Evolutionary conservation across 169 alveolate genomes (phyloP).

Genomic region (Babesia bovis): DNA sequence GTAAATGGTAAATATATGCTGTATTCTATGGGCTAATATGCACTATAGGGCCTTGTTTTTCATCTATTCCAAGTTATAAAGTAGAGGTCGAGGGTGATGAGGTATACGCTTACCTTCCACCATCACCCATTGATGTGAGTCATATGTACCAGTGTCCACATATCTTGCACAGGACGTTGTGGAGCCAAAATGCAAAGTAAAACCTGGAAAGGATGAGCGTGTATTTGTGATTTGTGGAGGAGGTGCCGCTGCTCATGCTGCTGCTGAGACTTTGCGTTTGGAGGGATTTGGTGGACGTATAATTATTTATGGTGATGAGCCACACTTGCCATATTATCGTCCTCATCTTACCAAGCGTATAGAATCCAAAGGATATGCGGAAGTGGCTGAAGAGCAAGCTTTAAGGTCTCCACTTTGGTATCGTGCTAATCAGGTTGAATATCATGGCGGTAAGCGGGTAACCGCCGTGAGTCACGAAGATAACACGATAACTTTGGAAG

Average conservation of each 20-base stretch:
- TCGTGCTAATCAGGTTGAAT: constrained; percentile 57
- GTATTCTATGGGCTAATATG: not conserved
- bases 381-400: constrained; percentile 66
- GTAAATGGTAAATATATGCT: constrained; percentile 53
- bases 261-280: constrained; percentile 80
- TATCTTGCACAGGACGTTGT: constrained; percentile 26
- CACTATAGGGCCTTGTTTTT: constrained; percentile 69
- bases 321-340: constrained; percentile 74
- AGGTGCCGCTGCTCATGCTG: constrained; percentile 86
- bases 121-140: constrained; percentile 59
- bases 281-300: constrained; percentile 80
- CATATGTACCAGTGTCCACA: not conserved
- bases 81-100: constrained; percentile 67
- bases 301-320: constrained; percentile 65
- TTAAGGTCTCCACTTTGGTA: constrained; percentile 68
- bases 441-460: constrained; percentile 60
- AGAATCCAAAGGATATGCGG: constrained; percentile 39
- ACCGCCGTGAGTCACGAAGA: constrained; percentile 49
- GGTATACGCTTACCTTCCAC: constrained; percentile 76
- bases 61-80: constrained; percentile 71
- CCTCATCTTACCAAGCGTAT: constrained; percentile 71
- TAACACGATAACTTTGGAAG: constrained; percentile 64
- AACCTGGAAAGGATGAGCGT: constrained; percentile 67
- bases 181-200: constrained; percentile 44
- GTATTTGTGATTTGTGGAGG: constrained; percentile 83